Evolutionary conservation across 192 early-diverging fungal species (phyloP).

Genomic region (Borealophlyctis nickersoniae): DNA sequence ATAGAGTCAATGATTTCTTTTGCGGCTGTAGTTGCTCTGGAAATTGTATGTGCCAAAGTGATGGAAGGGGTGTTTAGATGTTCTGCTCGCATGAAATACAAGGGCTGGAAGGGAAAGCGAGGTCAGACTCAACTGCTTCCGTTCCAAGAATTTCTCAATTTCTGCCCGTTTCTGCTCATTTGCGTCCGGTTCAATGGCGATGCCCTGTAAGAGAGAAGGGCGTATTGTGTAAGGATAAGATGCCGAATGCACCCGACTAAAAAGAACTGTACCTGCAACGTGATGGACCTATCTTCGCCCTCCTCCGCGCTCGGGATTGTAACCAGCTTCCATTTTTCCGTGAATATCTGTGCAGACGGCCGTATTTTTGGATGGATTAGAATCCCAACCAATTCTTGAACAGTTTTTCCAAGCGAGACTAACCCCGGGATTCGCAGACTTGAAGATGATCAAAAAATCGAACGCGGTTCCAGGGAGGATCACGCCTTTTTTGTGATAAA

Average conservation of each 20-base stretch:
- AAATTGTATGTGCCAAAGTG: neutral
- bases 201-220: slow-evolving; percentile 27
- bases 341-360: slow-evolving; percentile 25
- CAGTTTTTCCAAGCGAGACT: too few relatives aligned
- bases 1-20: slow-evolving; percentile 27
- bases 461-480: slow-evolving; percentile 48
- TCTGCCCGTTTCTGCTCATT: slow-evolving; percentile 22
- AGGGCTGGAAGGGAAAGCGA: neutral
- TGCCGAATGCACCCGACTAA: neutral
- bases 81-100: slow-evolving; percentile 1
- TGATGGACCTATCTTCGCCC: slow-evolving; percentile 16
- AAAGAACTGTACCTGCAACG: slow-evolving; percentile 27
- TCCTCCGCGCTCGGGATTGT: slow-evolving; percentile 24
- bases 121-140: slow-evolving; percentile 25
- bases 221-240: neutral
- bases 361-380: neutral
- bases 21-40: slow-evolving; percentile 32
- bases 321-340: slow-evolving; percentile 35
- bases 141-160: slow-evolving; percentile 26
- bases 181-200: slow-evolving; percentile 44
- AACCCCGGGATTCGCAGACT: slow-evolving; percentile 40
- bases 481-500: slow-evolving; percentile 43
- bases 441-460: slow-evolving; percentile 53
- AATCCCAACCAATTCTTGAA: neutral
- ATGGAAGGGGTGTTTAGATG: neutral